phyloP scores from a whole-genome alignment of 228 moss, liverwort and hornwort species.

The Sphagnum magellanicum region DNA sequence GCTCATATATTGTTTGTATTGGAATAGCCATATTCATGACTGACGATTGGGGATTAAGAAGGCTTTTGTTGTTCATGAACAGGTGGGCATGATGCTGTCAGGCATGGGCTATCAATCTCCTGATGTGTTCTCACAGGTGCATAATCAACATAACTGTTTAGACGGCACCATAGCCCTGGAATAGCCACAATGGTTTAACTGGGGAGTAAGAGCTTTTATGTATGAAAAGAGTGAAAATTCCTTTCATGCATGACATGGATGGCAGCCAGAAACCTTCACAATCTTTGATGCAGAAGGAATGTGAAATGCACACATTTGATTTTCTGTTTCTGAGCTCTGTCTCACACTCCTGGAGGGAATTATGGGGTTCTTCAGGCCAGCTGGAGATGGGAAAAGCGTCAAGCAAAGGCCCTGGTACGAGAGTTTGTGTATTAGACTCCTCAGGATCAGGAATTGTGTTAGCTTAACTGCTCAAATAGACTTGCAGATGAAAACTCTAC shows the following conservation, averaged over 20 bases:
- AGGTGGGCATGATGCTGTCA: constrained; percentile 97
- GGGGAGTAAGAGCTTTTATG: too few species aligned
- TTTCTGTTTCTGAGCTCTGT: too few species aligned
- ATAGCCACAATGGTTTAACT: too few species aligned
- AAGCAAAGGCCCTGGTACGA: constrained; percentile 74
- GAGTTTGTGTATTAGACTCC: background rate
- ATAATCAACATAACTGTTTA: background rate
- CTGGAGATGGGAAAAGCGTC: constrained; percentile 99
- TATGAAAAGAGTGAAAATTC: too few species aligned
- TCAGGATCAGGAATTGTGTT: background rate
- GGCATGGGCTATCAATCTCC: constrained; percentile 81
- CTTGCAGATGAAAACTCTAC: background rate
- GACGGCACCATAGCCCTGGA: too few species aligned
- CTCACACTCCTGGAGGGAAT: background rate
- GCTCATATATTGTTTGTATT: too few species aligned
- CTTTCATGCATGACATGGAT: too few species aligned
- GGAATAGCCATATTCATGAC: too few species aligned
- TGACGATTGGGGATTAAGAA: too few species aligned
- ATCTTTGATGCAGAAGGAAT: too few species aligned
- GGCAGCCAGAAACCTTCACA: too few species aligned
- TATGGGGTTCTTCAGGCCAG: constrained; percentile 53
- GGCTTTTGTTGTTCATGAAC: background rate
- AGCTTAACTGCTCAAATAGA: background rate
- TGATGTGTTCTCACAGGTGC: constrained; percentile 83
- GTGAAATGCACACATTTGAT: too few species aligned